phyloP scores from a whole-genome alignment of 2,329 filamentous ascomycete genomes.

The Calonectria henricotiae region DNA sequence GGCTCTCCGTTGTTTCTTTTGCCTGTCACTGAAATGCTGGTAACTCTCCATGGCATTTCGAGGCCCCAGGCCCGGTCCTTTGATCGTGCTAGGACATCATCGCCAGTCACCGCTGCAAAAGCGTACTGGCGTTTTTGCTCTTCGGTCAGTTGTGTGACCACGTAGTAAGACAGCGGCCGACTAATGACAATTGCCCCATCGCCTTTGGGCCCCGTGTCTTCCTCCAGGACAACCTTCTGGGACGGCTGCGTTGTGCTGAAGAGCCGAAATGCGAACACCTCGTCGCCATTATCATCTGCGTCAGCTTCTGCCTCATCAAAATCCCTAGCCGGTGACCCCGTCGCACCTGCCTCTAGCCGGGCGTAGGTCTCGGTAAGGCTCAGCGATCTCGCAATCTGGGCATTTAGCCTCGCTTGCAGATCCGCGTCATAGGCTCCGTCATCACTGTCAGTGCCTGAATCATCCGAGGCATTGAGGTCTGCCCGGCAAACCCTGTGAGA shows the following conservation, averaged over 20 bases:
- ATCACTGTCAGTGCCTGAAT: conserved; percentile 48
- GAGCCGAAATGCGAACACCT: conserved; percentile 72
- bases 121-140: conserved; percentile 61
- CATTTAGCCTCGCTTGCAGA: conserved; percentile 64
- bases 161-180: conserved; percentile 67
- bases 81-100: conserved; percentile 67
- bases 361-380: conserved; percentile 57
- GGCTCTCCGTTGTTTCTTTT: conserved; percentile 45
- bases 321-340: conserved; percentile 22
- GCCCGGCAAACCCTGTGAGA: conserved; percentile 68
- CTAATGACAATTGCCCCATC: conserved; percentile 57
- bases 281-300: conserved; percentile 49
- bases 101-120: conserved; percentile 67
- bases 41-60: conserved; percentile 75
- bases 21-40: conserved; percentile 60
- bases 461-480: conserved; percentile 65
- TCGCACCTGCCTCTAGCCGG: conserved; percentile 16
- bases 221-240: conserved; percentile 68
- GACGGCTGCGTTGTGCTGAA: conserved; percentile 67
- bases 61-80: conserved; percentile 69
- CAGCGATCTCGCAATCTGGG: conserved; percentile 66
- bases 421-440: conserved; percentile 59
- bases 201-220: conserved; percentile 59
- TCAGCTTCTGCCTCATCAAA: conserved; percentile 34
- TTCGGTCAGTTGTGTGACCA: conserved; percentile 60